These are phyloP conservation scores for Onygenales sp. DNA, from an alignment of 2,329 filamentous ascomycete species.

Conservation along the genomic window DNA sequence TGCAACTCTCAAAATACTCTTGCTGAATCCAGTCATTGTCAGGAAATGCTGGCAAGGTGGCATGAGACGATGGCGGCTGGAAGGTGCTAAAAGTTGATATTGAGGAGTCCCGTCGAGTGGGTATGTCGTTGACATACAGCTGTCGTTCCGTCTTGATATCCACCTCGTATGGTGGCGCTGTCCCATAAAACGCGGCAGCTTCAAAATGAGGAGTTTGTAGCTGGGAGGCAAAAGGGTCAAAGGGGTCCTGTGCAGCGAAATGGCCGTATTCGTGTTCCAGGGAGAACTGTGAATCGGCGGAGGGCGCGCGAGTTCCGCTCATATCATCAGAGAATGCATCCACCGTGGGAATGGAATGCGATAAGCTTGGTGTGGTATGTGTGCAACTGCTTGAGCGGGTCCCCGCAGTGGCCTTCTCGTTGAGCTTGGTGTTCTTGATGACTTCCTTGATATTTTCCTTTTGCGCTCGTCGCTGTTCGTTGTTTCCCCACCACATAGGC, in stretches of 20 bases:
- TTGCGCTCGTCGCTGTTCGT: constrained; percentile 71
- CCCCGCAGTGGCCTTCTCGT: constrained; percentile 62
- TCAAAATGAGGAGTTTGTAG: constrained; percentile 46
- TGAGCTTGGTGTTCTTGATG: constrained; percentile 93
- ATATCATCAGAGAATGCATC: constrained; percentile 69
- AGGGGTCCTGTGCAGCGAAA: constrained; percentile 42
- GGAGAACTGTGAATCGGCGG: constrained; percentile 70
- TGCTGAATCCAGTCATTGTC: constrained; percentile 64
- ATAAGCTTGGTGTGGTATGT: constrained; percentile 65
- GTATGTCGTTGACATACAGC: constrained; percentile 86
- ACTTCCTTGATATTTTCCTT: constrained; percentile 96
- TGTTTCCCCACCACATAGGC: constrained; percentile 95
- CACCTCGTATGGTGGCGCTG: constrained; percentile 73
- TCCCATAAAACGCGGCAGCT: constrained; percentile 48
- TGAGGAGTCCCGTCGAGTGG: constrained; percentile 74
- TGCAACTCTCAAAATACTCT: constrained; percentile 57
- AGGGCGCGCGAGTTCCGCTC: constrained; percentile 63
- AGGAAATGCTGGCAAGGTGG: constrained; percentile 54
- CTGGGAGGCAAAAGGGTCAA: constrained; percentile 33
- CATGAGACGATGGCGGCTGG: constrained; percentile 63
- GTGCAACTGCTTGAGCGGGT: constrained; percentile 21
- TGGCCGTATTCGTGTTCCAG: constrained; percentile 58
- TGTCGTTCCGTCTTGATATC: constrained; percentile 94
- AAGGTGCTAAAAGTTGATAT: constrained; percentile 91
- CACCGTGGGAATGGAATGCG: constrained; percentile 71